Evolutionary conservation across 2,329 filamentous ascomycete species (phyloP).

Genomic region (Daldinia sp.): DNA sequence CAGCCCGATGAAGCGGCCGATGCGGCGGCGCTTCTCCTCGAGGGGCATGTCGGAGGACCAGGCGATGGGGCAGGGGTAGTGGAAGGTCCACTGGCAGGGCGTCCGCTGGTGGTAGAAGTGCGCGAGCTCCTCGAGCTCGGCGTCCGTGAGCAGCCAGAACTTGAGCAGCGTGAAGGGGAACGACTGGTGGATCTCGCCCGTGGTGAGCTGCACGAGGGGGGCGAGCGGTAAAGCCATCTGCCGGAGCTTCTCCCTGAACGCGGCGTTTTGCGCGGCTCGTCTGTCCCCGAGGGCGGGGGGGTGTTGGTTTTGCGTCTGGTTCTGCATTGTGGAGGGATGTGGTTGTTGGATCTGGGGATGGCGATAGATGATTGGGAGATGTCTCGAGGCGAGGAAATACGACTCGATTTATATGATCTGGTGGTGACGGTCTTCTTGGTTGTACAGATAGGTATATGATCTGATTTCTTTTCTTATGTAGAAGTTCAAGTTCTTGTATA

Average conservation of each 20-base stretch:
- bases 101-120: slow-evolving; percentile 79
- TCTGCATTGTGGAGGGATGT: slow-evolving; percentile 39
- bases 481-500: slow-evolving; percentile 6
- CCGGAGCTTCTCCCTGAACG: slow-evolving; percentile 70
- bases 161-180: slow-evolving; percentile 76
- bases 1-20: slow-evolving; percentile 80
- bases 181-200: slow-evolving; percentile 70
- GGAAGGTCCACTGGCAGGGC: slow-evolving; percentile 63
- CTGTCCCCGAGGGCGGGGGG: slow-evolving; percentile 50
- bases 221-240: slow-evolving; percentile 75
- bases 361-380: neutral
- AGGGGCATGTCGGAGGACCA: slow-evolving; percentile 68
- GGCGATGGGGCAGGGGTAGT: slow-evolving; percentile 76
- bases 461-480: neutral
- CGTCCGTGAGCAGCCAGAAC: slow-evolving; percentile 80
- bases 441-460: neutral
- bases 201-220: slow-evolving; percentile 73
- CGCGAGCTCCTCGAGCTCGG: slow-evolving; percentile 76
- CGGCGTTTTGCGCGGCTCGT: slow-evolving; percentile 60
- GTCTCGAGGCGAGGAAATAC: neutral
- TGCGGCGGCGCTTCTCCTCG: slow-evolving; percentile 77
- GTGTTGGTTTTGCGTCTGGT: slow-evolving; percentile 39
- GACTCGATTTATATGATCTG: neutral
- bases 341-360: neutral
- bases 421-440: too few species aligned